Conservation (phyloP, 495 filamentous ascomycete genomes). For the Hyphodiscus hymeniophilus region DNA sequence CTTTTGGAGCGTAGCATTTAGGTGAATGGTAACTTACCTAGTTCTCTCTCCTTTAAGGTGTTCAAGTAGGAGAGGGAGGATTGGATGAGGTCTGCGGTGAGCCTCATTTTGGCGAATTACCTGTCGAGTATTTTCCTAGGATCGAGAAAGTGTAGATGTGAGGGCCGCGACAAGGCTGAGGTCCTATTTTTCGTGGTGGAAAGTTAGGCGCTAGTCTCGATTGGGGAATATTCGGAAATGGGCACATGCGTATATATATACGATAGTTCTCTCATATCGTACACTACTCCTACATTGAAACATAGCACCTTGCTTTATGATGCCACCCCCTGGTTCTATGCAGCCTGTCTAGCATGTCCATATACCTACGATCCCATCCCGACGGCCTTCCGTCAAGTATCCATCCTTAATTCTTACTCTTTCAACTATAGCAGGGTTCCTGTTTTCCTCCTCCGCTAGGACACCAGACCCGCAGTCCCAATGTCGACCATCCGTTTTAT, state of each 20-base stretch:
- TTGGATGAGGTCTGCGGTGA: slow-evolving; percentile 89
- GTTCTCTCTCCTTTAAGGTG: slow-evolving; percentile 93
- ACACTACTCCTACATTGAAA: too few species aligned
- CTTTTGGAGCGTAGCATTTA: too few species aligned
- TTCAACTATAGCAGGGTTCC: slow-evolving; percentile 64
- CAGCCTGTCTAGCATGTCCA: slow-evolving; percentile 64
- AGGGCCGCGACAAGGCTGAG: too few species aligned
- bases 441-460: slow-evolving; percentile 51
- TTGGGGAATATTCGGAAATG: too few species aligned
- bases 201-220: too few species aligned
- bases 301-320: too few species aligned
- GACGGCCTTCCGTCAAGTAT: slow-evolving; percentile 84
- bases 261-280: too few species aligned
- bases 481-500: slow-evolving; percentile 90
- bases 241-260: too few species aligned
- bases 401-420: slow-evolving; percentile 88
- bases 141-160: background rate
- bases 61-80: slow-evolving; percentile 94
- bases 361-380: slow-evolving; percentile 80
- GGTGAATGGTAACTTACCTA: too few species aligned
- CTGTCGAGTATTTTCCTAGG: slow-evolving; percentile 2
- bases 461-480: slow-evolving; percentile 94
- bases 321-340: background rate
- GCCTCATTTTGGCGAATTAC: slow-evolving; percentile 57
- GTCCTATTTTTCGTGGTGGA: too few species aligned